Evolutionary conservation across 2,329 filamentous ascomycete genomes (phyloP).

Genomic region (Balansia obtecta): DNA sequence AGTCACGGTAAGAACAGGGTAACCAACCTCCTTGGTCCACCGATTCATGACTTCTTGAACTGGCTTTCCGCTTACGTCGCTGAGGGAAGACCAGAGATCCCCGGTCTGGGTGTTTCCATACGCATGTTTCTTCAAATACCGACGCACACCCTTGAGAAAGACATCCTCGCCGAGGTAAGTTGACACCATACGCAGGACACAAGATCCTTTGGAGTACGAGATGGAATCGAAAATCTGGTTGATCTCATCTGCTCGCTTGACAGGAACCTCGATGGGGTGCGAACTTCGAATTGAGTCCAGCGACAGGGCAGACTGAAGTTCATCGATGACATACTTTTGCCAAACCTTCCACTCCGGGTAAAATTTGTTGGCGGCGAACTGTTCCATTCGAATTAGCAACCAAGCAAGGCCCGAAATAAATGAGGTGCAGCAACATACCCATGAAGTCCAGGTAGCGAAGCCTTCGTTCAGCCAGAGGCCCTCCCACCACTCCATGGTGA

Average conservation of each 20-base stretch:
- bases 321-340: constrained; percentile 90
- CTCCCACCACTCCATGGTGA: constrained; percentile 99
- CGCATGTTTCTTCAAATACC: constrained; percentile 92
- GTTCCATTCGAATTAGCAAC: background rate
- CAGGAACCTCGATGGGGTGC: constrained; percentile 91
- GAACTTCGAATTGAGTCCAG: constrained; percentile 88
- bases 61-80: constrained; percentile 81
- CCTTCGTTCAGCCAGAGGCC: constrained; percentile 94
- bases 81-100: constrained; percentile 81
- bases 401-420: background rate
- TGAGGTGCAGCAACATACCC: constrained; percentile 9
- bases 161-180: constrained; percentile 86
- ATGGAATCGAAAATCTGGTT: constrained; percentile 98
- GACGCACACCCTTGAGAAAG: constrained; percentile 84
- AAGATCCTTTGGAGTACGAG: constrained; percentile 93
- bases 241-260: constrained; percentile 90
- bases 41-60: constrained; percentile 85
- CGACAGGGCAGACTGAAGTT: constrained; percentile 73
- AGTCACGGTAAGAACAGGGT: constrained; percentile 78
- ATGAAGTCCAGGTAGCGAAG: constrained; percentile 48
- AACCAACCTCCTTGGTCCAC: constrained; percentile 95
- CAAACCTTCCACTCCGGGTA: constrained; percentile 98
- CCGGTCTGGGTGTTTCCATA: constrained; percentile 88
- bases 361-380: constrained; percentile 81
- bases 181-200: constrained; percentile 92